A percentile compares a stretch with the other conserved stretches of the same genome.
phyloP scores from a whole-genome alignment of 176 grass and related monocot genomes.

The Aegilops bicornis region DNA sequence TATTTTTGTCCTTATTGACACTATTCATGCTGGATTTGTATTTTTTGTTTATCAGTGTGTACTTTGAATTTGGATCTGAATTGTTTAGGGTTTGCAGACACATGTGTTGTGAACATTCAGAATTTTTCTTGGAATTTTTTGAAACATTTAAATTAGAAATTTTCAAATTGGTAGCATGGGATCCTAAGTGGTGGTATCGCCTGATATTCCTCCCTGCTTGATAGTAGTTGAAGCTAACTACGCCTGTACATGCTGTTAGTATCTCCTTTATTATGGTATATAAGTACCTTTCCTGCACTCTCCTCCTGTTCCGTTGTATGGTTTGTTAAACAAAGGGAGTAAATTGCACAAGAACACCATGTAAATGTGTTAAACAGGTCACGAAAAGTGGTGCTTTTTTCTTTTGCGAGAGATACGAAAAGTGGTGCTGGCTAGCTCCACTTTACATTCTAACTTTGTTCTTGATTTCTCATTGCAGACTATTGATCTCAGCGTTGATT shows the following conservation, averaged over 20 bases:
- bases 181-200: too few species aligned
- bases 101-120: too few species aligned
- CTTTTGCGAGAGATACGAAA: neutral
- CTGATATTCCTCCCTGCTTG: neutral
- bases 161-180: too few species aligned
- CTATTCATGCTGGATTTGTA: too few species aligned
- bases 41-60: too few species aligned
- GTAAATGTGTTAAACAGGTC: neutral
- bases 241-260: neutral
- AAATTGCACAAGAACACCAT: neutral
- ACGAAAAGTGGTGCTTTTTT: neutral
- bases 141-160: too few species aligned
- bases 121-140: too few species aligned
- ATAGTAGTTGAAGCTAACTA: neutral
- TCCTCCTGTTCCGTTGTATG: neutral
- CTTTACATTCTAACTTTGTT: slow-evolving; percentile 4
- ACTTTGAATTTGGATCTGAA: too few species aligned
- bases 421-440: neutral
- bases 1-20: too few species aligned
- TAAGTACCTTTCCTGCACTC: neutral
- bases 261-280: slow-evolving; percentile 10
- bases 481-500: slow-evolving; percentile 83
- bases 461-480: slow-evolving; percentile 20
- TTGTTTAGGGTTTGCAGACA: too few species aligned
- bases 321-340: neutral